Base-by-base conservation (phyloP, 345 rosid species). In the Clarkia xantiana region DNA sequence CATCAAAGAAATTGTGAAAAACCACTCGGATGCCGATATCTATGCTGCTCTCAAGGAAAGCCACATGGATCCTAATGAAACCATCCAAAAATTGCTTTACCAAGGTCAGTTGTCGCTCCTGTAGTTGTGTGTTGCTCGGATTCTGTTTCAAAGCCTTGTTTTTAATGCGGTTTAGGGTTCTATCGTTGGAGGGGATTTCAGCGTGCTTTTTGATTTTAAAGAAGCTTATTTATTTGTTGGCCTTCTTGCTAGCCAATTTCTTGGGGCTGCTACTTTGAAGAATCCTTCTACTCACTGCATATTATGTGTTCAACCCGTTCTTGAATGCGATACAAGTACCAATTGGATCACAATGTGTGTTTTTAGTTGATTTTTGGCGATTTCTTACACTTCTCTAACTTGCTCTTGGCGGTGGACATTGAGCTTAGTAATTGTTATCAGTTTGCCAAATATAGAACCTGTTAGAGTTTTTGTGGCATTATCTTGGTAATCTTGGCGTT, bases 51-150 rank as follows among this genome's bases (percentile, higher is more conserved):
- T 84, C 59, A 76, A 80, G 67, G 97, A 85, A 58, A 55, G 67
- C 47, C 52, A 71, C 62, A 89, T 89, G 97, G 87, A 89, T 57
- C 85, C 93, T 57, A 75, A 80, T 60, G 95, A 78, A 53, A 77
- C 90, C 44, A 66, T 76, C 49, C 86, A 82, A 62, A 89, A 66
- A 18, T 69, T 89, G 72, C 87, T 89, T 38, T 55, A 68, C 58
- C 85, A 78, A 84, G 97, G 97, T 89, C 49, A 5, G 19, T 44
- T 13, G 12, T 39, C 34, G 14, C 15, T 25, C 16, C 40, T 17
- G 3, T 42, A 34, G 51, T 45, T 13, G 40, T 18, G 49, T 45
- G 40, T 12, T 16, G 9, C 9, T 39, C 44, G 18, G 7, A 11
- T 40, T 45, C 11, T 18, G 44, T 20, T 14, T 20, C 11, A 7